These are phyloP conservation scores for Wickerhamiella spandovensis DNA, from an alignment of 805 yeast species.

Conservation along the genomic window DNA sequence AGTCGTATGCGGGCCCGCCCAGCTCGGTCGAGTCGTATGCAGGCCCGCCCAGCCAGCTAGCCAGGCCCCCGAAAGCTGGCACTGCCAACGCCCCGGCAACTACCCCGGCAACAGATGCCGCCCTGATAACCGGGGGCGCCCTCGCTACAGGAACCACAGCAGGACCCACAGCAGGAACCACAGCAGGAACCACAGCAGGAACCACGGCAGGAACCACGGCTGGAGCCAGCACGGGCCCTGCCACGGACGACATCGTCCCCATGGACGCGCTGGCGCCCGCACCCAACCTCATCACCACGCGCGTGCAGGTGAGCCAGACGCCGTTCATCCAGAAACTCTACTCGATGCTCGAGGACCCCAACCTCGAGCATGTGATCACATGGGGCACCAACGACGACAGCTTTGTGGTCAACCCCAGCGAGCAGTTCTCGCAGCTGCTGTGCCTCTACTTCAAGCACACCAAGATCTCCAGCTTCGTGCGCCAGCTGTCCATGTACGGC, in stretches of 20 bases:
- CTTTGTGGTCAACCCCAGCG: conserved; percentile 72
- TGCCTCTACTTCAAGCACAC: conserved; percentile 78
- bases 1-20: too few species aligned
- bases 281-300: neutral
- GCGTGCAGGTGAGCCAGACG: conserved; percentile 31
- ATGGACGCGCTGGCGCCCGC: neutral
- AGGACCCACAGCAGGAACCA: too few species aligned
- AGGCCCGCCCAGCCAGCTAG: too few species aligned
- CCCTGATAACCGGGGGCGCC: too few species aligned
- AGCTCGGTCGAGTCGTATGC: too few species aligned
- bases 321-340: conserved; percentile 82
- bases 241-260: neutral
- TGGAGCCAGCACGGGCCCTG: neutral
- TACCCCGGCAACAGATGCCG: too few species aligned
- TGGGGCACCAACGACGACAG: conserved; percentile 65
- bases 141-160: too few species aligned
- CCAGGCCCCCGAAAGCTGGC: too few species aligned
- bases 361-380: conserved; percentile 64
- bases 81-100: too few species aligned
- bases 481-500: conserved; percentile 94
- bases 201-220: too few species aligned
- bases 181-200: too few species aligned
- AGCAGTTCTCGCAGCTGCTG: conserved; percentile 69
- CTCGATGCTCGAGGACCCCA: conserved; percentile 71
- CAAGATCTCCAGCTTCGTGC: conserved; percentile 81